Base-by-base conservation (phyloP, 257 asterid species). In the Capsicum chinense region DNA sequence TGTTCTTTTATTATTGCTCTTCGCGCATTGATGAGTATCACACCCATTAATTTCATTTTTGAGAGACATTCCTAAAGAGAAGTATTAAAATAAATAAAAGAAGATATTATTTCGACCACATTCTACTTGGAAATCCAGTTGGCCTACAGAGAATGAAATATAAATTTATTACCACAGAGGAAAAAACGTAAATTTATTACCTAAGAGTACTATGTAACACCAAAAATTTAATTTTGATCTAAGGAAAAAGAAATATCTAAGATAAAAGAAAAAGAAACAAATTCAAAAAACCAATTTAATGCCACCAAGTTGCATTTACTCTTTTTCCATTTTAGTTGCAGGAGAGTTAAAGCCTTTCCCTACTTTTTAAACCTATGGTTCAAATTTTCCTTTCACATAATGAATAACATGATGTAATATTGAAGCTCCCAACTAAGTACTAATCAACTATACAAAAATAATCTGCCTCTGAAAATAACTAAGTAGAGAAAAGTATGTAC, bases 271-370 rank as follows among this genome's bases (percentile, higher is more conserved):
- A 26, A 26, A 26, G 33, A 26, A 26, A 26, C 33, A 26, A 26
- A 26, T 26, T 26, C 33, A 17, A 50, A 74, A 13, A 74, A 6
- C 3, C 19, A 48, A 74, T 21, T 76, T 1, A 48, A 79, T 58
- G 74, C 56, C 68, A 57, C 74, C 68, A 79, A 44, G 73, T 39
- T 69, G 88, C 91, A 90, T 87, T 90, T 60, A 88, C 74, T 86
- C 58, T 54, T 5, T 66, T 37, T 78, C 79, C 39, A 48, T 74
- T 11, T 33, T 79, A 42, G 83, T 73, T 59, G 7, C 78, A 44
- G 37, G 13, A 8, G 17, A 37, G 63, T 84, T 44, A 84, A 89
- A 58, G 68, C 79, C 86, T 78, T 66, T 79, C 73, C 82, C 58
- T 3, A 26, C 33, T 12, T 47, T 66, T 13, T 71, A 63, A 33